phyloP scores from a whole-genome alignment of 164 flowering plant genomes.

The Vitis rotundifolia region DNA sequence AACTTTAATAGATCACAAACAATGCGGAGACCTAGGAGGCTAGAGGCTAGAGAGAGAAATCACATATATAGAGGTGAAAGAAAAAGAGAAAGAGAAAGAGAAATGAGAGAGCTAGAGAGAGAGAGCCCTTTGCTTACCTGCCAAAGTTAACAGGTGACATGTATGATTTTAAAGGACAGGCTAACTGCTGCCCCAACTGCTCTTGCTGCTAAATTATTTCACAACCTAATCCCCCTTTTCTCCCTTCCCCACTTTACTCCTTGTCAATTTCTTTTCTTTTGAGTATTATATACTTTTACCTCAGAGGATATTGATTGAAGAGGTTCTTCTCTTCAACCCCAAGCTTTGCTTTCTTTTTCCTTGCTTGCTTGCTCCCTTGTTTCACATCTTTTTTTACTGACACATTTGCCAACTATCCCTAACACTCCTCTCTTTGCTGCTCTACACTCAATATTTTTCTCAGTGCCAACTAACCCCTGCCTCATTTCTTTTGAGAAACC shows the following conservation, averaged over 20 bases:
- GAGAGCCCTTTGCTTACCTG: conserved; percentile 46
- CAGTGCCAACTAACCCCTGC: conserved; percentile 55
- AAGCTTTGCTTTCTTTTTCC: conserved; percentile 39
- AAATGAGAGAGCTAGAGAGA: conserved; percentile 7
- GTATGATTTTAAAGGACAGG: conserved; percentile 56
- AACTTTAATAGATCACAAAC: conserved; percentile 32
- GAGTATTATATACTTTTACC: background rate
- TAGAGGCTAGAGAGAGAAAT: conserved; percentile 20
- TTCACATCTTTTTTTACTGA: conserved; percentile 58
- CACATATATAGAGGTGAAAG: background rate
- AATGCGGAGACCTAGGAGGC: conserved; percentile 14
- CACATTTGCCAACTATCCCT: conserved; percentile 79
- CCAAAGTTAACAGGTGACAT: conserved; percentile 49
- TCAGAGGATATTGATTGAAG: conserved; percentile 3
- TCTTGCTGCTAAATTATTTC: conserved; percentile 59
- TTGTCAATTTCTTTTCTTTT: conserved; percentile 15
- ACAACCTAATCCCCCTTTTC: conserved; percentile 40
- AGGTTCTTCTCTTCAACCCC: conserved; percentile 81
- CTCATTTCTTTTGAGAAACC: conserved; percentile 28
- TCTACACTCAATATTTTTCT: conserved; percentile 62
- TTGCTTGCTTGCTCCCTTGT: conserved; percentile 26
- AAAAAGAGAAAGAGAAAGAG: conserved; percentile 16
- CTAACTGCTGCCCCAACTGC: conserved; percentile 77
- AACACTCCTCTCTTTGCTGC: conserved; percentile 68
- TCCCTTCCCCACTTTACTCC: conserved; percentile 23